These are phyloP conservation scores for Hygrophorus pudorinus DNA, from an alignment of 768 basidiomycete species.

Conservation along the genomic window DNA sequence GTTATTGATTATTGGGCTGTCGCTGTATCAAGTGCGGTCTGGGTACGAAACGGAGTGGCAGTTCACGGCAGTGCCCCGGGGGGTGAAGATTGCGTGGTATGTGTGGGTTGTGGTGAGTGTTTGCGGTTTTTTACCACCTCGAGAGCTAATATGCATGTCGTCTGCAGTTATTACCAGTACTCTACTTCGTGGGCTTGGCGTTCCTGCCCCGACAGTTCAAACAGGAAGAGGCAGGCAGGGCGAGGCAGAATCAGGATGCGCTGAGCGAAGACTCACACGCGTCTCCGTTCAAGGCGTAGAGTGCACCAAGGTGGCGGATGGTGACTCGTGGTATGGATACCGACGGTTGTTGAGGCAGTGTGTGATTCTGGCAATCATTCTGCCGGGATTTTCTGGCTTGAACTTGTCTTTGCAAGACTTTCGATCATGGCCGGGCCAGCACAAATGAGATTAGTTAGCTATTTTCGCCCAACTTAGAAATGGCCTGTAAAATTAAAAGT, in stretches of 20 bases:
- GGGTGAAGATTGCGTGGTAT: constrained; percentile 34
- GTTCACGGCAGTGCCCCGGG: constrained; percentile 28
- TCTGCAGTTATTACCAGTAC: constrained; percentile 30
- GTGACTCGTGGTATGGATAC: too few species aligned
- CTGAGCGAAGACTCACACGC: too few species aligned
- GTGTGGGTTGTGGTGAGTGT: constrained; percentile 38
- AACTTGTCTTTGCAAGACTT: constrained; percentile 92
- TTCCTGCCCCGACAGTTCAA: constrained; percentile 37
- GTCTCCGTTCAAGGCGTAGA: too few species aligned
- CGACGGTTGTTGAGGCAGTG: constrained; percentile 66
- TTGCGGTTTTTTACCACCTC: constrained; percentile 4
- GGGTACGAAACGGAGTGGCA: constrained; percentile 44
- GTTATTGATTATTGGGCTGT: constrained; percentile 35
- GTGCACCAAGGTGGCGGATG: too few species aligned
- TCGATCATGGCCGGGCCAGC: constrained; percentile 74
- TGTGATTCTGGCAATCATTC: constrained; percentile 65
- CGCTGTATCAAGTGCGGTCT: constrained; percentile 38
- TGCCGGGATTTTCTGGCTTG: constrained; percentile 84
- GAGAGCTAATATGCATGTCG: neutral
- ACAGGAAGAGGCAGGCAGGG: constrained; percentile 25
- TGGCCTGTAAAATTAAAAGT: constrained; percentile 44
- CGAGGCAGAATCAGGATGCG: too few species aligned
- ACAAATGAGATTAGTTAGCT: constrained; percentile 86
- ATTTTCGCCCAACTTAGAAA: constrained; percentile 87
- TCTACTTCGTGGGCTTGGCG: constrained; percentile 31